Percentiles rank a stretch among this genome's conserved stretches.
phyloP scores from a whole-genome alignment of 2,329 filamentous ascomycete genomes.

The Domatiomyces globalis region DNA sequence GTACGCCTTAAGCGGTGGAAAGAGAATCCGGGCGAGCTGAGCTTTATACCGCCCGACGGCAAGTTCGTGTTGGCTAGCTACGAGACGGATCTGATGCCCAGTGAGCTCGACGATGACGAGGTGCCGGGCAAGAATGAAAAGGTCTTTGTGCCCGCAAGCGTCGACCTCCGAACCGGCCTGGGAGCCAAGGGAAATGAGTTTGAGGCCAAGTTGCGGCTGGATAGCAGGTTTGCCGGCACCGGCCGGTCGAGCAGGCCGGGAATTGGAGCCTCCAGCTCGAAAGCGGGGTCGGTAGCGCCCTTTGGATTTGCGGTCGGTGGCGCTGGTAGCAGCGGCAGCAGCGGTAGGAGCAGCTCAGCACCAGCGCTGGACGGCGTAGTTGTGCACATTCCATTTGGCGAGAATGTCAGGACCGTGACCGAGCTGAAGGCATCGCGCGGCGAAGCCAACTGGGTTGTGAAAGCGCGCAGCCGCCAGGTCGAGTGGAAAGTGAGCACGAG shows the following conservation, averaged over 20 bases:
- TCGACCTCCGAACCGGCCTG: constrained; percentile 70
- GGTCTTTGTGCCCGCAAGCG: constrained; percentile 64
- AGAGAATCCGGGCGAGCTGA: constrained; percentile 78
- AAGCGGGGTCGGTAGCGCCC: constrained; percentile 35
- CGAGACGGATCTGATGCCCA: constrained; percentile 77
- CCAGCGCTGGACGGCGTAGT: constrained; percentile 61
- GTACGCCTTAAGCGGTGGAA: constrained; percentile 83
- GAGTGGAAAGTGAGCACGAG: constrained; percentile 65
- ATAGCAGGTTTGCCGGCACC: constrained; percentile 46
- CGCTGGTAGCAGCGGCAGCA: constrained; percentile 9
- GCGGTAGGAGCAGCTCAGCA: constrained; percentile 38
- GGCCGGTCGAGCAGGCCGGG: constrained; percentile 2
- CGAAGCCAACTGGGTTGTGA: constrained; percentile 57
- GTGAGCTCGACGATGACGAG: constrained; percentile 44
- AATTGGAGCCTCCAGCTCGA: constrained; percentile 22
- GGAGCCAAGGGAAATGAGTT: constrained; percentile 69
- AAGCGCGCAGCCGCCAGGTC: constrained; percentile 53
- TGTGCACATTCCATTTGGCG: constrained; percentile 65
- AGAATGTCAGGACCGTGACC: constrained; percentile 64
- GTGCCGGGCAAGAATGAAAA: constrained; percentile 42
- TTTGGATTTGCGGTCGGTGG: constrained; percentile 32
- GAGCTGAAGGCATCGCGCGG: constrained; percentile 70
- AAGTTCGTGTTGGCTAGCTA: constrained; percentile 88
- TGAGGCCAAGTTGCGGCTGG: constrained; percentile 64
- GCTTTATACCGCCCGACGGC: constrained; percentile 89